These are phyloP conservation scores for Colletotrichum trifolii DNA, from an alignment of 2,329 filamentous ascomycete genomes.

Conservation along the genomic window DNA sequence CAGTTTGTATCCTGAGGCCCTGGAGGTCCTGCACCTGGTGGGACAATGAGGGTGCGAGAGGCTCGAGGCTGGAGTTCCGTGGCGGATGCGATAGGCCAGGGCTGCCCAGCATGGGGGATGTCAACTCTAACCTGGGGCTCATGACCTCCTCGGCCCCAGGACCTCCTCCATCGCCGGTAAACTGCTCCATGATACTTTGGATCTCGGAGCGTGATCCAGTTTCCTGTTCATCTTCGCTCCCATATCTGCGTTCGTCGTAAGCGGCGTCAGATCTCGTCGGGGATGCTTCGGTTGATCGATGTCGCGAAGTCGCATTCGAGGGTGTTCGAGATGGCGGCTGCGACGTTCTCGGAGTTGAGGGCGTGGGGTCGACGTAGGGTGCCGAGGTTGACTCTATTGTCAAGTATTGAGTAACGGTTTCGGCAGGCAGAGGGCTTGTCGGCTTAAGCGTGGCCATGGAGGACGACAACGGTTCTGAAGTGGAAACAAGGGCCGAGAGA, in stretches of 20 bases:
- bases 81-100: constrained; percentile 76
- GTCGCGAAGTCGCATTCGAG: constrained; percentile 64
- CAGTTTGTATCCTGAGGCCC: constrained; percentile 49
- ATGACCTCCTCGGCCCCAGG: constrained; percentile 86
- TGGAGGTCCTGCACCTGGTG: constrained; percentile 61
- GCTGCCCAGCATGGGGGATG: constrained; percentile 79
- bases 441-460: constrained; percentile 63
- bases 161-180: constrained; percentile 78
- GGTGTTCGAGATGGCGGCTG: constrained; percentile 69
- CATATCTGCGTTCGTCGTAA: constrained; percentile 67
- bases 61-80: constrained; percentile 87
- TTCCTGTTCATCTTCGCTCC: constrained; percentile 73
- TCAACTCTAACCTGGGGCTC: constrained; percentile 86
- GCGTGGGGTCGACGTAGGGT: constrained; percentile 68
- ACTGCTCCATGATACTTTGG: constrained; percentile 97
- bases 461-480: constrained; percentile 53
- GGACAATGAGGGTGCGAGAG: constrained; percentile 63
- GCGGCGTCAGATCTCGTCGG: constrained; percentile 66
- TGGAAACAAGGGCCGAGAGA: neutral
- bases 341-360: constrained; percentile 65
- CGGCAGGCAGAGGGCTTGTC: constrained; percentile 50
- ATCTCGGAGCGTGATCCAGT: constrained; percentile 85
- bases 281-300: constrained; percentile 56
- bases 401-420: constrained; percentile 54
- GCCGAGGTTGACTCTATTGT: constrained; percentile 56